Conservation (phyloP, 805 yeast species). For the Starmerella bombicola region DNA sequence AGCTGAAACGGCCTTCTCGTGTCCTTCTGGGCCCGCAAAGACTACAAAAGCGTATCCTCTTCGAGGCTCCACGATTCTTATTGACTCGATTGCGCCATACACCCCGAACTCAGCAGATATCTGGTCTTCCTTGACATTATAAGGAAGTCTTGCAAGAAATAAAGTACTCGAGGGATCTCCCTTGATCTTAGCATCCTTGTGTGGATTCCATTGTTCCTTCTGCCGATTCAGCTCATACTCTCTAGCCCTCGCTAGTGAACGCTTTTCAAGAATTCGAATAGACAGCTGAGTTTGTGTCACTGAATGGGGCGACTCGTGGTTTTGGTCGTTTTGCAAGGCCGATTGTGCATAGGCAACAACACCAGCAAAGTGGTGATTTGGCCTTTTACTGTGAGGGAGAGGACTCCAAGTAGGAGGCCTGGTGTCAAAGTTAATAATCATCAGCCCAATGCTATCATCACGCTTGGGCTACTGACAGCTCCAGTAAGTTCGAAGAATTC, state of each 20-base stretch:
- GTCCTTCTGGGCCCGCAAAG: constrained; percentile 45
- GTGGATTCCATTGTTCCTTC: constrained; percentile 41
- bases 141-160: constrained; percentile 63
- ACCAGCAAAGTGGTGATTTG: too few relatives aligned
- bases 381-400: too few relatives aligned
- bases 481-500: too few relatives aligned
- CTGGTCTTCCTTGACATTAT: constrained; percentile 52
- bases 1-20: constrained; percentile 41
- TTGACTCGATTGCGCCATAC: constrained; percentile 59
- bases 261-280: too few relatives aligned
- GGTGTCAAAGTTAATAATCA: too few relatives aligned
- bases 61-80: constrained; percentile 43
- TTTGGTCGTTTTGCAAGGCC: too few relatives aligned
- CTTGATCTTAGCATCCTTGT: constrained; percentile 40
- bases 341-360: too few relatives aligned
- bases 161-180: constrained; percentile 72
- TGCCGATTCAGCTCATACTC: constrained; percentile 21
- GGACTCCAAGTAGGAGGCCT: too few relatives aligned
- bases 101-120: constrained; percentile 46
- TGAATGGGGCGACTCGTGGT: too few relatives aligned
- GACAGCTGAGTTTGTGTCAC: too few relatives aligned
- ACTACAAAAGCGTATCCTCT: constrained; percentile 79
- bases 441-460: too few relatives aligned
- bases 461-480: too few relatives aligned
- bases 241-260: constrained; percentile 18